Base-by-base conservation (phyloP, 768 basidiomycete genomes). In the Pleurotus citrinopileatus region DNA sequence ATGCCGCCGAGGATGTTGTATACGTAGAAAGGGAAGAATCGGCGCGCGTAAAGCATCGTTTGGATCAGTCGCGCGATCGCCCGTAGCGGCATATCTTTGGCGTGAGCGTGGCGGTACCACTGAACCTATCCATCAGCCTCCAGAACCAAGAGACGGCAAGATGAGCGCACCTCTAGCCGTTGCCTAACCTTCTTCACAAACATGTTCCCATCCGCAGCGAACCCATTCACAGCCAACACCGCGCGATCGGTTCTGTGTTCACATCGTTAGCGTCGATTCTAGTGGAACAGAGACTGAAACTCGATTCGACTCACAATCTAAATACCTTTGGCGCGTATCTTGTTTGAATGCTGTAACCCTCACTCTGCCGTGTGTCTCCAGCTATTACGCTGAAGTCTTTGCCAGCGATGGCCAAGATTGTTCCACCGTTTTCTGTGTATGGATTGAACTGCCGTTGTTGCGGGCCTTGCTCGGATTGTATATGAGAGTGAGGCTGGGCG, bases 21-120 rank as follows among this genome's bases (percentile, higher is more conserved):
- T 27, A 96, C 89, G 70, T 96, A 99, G 79, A 90, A 98, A 1
- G 97, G 97, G 84, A 99, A 99, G 78, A 97, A 96, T 50, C 96
- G 87, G 59, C 89, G 88, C 36, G 81, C 89, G 68, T 99, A 99
- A 23, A 99, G 81, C 92, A 98, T 96, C 15, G 95, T 97, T 70
- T 98, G 96, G 54, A 99, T 95, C 63, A 99, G 80, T 55, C 97
- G 85, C n/a, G 97, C 97, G 66, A 99, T 97, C 22, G 94, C 87
- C 58, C 89, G 87, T 32, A 99, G 80, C n/a, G 93, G 87, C 91
- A 98, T 98, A 61, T 94, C 92, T 71, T 97, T 97, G 57, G 92
- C 82, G 71, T 99, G 96, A 8, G 94, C 94, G 70, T 98, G 94
- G 54, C 88, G 83, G 71, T 98, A 99, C 95, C 94, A 98, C 95